A percentile compares a stretch with the other conserved stretches of the same genome.
Conservation (phyloP, 768 basidiomycete species). For the Hypsizygus marmoreus region DNA sequence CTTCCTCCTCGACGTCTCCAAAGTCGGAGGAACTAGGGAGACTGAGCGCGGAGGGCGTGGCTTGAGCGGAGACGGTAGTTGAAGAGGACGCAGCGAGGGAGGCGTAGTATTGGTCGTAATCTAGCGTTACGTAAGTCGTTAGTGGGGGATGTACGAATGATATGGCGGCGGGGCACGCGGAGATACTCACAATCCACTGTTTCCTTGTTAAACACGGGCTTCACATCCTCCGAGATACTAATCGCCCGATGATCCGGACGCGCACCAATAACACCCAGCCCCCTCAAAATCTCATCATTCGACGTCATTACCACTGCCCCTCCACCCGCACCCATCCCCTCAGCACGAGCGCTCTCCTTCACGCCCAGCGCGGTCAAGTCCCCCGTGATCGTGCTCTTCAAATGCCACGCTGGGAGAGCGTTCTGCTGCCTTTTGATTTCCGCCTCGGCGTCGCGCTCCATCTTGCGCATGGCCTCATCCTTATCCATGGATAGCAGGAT, state of each 20-base stretch:
- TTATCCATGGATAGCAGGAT: slow-evolving; percentile 91
- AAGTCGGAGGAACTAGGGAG: slow-evolving; percentile 46
- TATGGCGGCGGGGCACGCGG: not conserved
- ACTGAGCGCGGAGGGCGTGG: slow-evolving; percentile 60
- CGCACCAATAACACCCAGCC: slow-evolving; percentile 59
- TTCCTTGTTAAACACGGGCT: slow-evolving; percentile 48
- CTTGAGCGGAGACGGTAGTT: slow-evolving; percentile 54
- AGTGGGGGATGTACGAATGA: not conserved
- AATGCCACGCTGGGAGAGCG: slow-evolving; percentile 90
- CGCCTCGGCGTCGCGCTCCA: slow-evolving; percentile 78
- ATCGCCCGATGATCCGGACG: slow-evolving; percentile 25
- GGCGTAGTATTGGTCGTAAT: slow-evolving; percentile 84
- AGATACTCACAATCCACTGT: slow-evolving; percentile 63
- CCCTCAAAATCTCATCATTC: slow-evolving; percentile 74
- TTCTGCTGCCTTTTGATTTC: slow-evolving; percentile 90
- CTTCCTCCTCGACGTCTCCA: slow-evolving; percentile 69
- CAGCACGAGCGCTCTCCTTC: slow-evolving; percentile 64
- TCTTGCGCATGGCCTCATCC: slow-evolving; percentile 71
- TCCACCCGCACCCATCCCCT: slow-evolving; percentile 27
- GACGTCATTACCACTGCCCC: slow-evolving; percentile 45
- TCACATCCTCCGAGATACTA: slow-evolving; percentile 24
- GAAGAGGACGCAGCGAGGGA: slow-evolving; percentile 65
- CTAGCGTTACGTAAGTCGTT: slow-evolving; percentile 33
- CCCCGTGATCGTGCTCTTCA: slow-evolving; percentile 93
- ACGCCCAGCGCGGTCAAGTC: slow-evolving; percentile 87